Base-by-base conservation (phyloP, 257 asterid species). In the Solanum chiquidenum region DNA sequence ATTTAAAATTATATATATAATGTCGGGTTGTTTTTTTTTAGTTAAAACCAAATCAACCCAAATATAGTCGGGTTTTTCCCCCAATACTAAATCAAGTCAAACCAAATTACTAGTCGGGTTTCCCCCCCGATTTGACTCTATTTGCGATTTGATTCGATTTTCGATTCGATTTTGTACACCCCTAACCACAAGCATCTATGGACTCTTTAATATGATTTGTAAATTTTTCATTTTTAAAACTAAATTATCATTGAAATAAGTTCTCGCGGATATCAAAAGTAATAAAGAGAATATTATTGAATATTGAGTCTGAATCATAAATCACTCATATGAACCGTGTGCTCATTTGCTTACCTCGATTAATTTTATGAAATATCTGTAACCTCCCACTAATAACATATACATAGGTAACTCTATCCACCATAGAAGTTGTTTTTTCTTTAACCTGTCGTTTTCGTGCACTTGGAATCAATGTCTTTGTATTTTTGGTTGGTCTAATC, bases 401-500 rank as follows among this genome's bases (percentile, higher is more conserved):
- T 23, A 21, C 9, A 3, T 60, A 60, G 6, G 1, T 23, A 60
- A 60, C 6, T 60, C 2, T 9, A 12, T 60, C 6, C 6, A 23
- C 1, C 14, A 23, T 2, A 62, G 25, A 62, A 29, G 20, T 58
- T 12, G 2, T 8, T 34, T 14, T 80, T 5, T 76, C 3, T 23
- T 11, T 9, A 46, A 27, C 42, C 42, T 80, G 31, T 80, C 16
- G 5, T 44, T 82, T 33, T 82, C 37, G 27, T 82, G 42, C 31
- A 44, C 37, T 27, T 82, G 10, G 42, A 29, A 82, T 82, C 85
- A 18, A 46, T 29, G 18, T 82, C 69, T 80, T 80, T 18, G 69
- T 31, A 49, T 49, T 82, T 46, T 82, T 33, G 7, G 44, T 16
- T 31, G 85, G 85, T 18, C 85, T 82, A 82, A 79, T 46, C 68